Base-by-base conservation (phyloP, 2,329 filamentous ascomycete genomes). In the Thelonectria olida region DNA sequence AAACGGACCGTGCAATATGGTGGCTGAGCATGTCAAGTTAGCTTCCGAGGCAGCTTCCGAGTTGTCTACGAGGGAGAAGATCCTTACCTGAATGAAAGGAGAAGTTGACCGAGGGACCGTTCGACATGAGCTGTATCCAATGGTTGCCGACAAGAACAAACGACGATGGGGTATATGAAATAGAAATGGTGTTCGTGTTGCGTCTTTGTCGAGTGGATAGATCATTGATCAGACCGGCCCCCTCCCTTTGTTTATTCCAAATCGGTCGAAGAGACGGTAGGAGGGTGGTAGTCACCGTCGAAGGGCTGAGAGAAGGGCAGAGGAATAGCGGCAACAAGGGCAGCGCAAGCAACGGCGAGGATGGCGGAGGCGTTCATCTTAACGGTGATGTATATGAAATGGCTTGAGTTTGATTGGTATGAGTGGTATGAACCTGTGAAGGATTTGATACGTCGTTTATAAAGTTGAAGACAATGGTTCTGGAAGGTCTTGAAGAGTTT, bases 351-450 rank as follows among this genome's bases (percentile, higher is more conserved):
- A 17, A 54, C 39, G 38, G 51, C 44, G 38, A 60, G 20, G 28
- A 54, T 39, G 36, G 51, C 45, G 20, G 57, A 60, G 28, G 50
- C 57, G 50, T 60, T 54, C 57, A 60, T 60, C 20, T 54, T 59
- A 50, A 42, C 2, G 22, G 42, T 39, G 34, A 5, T 12, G 5
- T 39, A 12, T 25, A 12, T 25, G 27, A 27, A n/a, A 13, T 23
- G 15, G 15, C 12, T 15, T 38, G 17, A 6, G n/a, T n/a, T 27
- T 15, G 42, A 15, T 20, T 48, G 42, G 8, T 48, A 17, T 17
- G 15, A 45, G n/a, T 54, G 51, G 19, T 28, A n/a, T 15, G 20
- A 27, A 25, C 22, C 4, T n/a, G 52, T 48, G 31, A 38, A 19
- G 34, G 7, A n/a, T 19, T 47, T 20, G 45, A 27, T n/a, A 15